Base-by-base conservation (phyloP, 352 stramenopile species). In the Phytophthora tubulina region DNA sequence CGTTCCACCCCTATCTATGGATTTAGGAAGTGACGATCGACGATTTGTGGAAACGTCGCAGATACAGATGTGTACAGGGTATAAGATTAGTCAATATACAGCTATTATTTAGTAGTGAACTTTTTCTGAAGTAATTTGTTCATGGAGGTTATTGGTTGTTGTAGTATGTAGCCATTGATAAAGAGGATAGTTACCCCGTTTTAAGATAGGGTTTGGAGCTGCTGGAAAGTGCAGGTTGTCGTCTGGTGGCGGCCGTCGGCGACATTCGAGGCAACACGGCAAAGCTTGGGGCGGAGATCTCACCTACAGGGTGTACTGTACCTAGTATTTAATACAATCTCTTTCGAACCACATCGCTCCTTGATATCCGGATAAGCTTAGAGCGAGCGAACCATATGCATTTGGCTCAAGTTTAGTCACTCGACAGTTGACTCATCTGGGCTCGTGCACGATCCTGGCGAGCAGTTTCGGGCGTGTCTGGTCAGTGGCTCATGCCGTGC, bases 391-490 rank as follows among this genome's bases (percentile, higher is more conserved):
- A n/a, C n/a, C n/a, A n/a, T n/a, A 39, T 39, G 35, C 35, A 3
- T 39, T 39, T 39, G 35, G 35, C 35, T 27, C 21, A 27, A 27
- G 21, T 27, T 27, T 27, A 27, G 21, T 27, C 21, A 27, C 21
- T 27, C 21, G 21, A 27, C 21, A 27, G 21, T 27, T 27, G 21
- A 27, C 21, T 27, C 21, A 21, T 21, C 21, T 21, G 35, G 11
- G 33, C 17, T 54, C 42, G 32, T 38, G 44, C 33, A 49, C 44
- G 30, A 67, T 67, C 49, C 42, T 33, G n/a, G n/a, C 32, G 31
- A 52, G 39, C 42, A 58, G 35, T 67, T 67, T 15, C 49, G 3
- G 33, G 35, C 42, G 39, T 42, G 57, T 41, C 45, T 49, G 45
- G 45, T 10, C 58, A 65, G 58, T 50, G 45, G 17, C 3, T 27